These are phyloP conservation scores for Potentilla sterilis DNA, from an alignment of 306 rosid genomes.

Conservation along the genomic window DNA sequence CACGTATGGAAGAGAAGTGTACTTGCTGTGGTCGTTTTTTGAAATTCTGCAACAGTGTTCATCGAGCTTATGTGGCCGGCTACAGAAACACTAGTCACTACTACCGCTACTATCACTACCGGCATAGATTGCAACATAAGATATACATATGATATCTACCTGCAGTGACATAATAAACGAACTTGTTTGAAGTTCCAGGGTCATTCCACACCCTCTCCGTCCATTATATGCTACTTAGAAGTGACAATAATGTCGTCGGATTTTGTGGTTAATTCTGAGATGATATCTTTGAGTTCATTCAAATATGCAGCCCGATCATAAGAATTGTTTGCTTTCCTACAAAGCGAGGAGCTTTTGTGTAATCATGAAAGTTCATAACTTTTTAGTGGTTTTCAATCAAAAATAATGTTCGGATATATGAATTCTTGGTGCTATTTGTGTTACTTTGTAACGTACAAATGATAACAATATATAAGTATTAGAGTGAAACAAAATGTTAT, in stretches of 20 bases:
- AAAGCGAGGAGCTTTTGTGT: not conserved
- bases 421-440: not conserved
- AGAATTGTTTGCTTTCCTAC: not conserved
- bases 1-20: constrained; percentile 31
- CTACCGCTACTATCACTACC: too few species aligned
- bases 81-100: not conserved
- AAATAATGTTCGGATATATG: not conserved
- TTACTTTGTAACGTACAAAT: not conserved
- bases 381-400: not conserved
- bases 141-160: not conserved
- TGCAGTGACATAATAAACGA: not conserved
- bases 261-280: not conserved
- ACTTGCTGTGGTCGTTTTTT: not conserved
- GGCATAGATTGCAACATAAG: not conserved
- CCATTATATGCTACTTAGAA: not conserved
- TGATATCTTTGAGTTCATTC: not conserved
- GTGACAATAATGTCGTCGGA: not conserved
- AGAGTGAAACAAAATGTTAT: not conserved
- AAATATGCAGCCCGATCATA: too few species aligned
- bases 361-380: not conserved
- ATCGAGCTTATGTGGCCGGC: not conserved
- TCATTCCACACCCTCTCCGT: not conserved
- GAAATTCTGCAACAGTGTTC: not conserved
- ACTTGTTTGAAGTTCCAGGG: not conserved
- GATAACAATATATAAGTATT: not conserved